Evolutionary conservation across 2,329 filamentous ascomycete species (phyloP), one percentile per base, ranked within the genome.

Genomic region (Hypoxylon sp.): DNA sequence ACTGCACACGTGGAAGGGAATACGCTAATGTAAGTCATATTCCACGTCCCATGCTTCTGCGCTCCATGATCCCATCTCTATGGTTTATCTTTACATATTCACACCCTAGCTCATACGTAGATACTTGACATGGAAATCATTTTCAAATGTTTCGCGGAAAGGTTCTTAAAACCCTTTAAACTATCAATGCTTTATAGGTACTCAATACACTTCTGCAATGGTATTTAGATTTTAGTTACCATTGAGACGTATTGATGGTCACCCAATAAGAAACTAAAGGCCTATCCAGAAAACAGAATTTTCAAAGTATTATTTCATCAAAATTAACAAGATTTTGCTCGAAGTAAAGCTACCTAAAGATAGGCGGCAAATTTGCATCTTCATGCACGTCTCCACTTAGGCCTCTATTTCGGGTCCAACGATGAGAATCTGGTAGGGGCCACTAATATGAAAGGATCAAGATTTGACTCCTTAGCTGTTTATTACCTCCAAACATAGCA

Each of bases 21-120:
- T 54, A 54, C 19, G 33, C 51, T 26, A 24, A 54, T 17, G 33
- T 17, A 54, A 19, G n/a, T 44, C 52, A 29, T 42, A 29, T 31
- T 17, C 35, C 19, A 22, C 22, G 44, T 54, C n/a, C 52, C 22
- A 42, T 2, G 5, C 35, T 54, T 54, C 14, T n/a, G 2, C 29
- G 8, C 17, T 9, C 13, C 22, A 44, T 22, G 17, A 4, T 44
- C 19, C 8, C 22, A 10, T 22, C n/a, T 22, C 39, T 44, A 17
- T 39, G 35, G 35, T 14, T 39, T 14, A n/a, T 14, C 14, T n/a
- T 14, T 39, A 17, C 14, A 39, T n/a, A 39, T 14, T 6, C 35
- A 14, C 14, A 6, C 13, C 35, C 35, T 39, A 14, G 35, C 14
- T 39, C 35, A 39, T 37, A 37, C 14, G 13, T 11, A 37, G 2